A percentile compares a stretch with the other conserved stretches of the same genome.
Conservation (phyloP, 805 yeast genomes). For the Lachancea meyersii region DNA sequence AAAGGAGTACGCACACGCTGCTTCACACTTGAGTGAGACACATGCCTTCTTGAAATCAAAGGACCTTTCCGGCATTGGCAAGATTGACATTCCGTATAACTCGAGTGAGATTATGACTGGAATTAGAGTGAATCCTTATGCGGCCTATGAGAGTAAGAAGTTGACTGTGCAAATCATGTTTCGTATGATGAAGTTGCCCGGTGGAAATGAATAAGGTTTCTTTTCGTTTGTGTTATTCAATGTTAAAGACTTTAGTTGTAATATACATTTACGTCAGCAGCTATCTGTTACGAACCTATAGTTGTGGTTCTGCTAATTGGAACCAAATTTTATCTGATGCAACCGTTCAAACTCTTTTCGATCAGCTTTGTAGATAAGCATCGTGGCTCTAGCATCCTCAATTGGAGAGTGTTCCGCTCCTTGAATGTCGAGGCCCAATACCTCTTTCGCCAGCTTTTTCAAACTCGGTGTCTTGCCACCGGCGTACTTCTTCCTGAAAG, state of each 20-base stretch:
- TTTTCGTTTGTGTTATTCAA: not conserved
- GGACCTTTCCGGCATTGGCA: conserved; percentile 17
- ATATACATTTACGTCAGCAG: conserved; percentile 1
- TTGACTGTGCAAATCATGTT: conserved; percentile 18
- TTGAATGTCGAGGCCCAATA: conserved; percentile 60
- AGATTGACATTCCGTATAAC: conserved; percentile 12
- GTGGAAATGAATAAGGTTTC: not conserved
- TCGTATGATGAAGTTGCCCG: conserved; percentile 13
- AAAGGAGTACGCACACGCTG: conserved; percentile 28
- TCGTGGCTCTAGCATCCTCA: conserved; percentile 85
- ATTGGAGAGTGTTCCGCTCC: conserved; percentile 76
- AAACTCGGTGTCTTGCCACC: conserved; percentile 69
- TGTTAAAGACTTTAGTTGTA: conserved; percentile 1
- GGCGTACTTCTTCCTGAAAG: conserved; percentile 48
- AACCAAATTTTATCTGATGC: conserved; percentile 19
- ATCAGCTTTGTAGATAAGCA: conserved; percentile 64
- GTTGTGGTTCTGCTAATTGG: not conserved
- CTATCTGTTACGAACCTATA: not conserved
- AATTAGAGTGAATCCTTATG: conserved; percentile 14
- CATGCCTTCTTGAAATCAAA: conserved; percentile 21
- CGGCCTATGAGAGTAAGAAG: conserved; percentile 23
- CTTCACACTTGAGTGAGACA: conserved; percentile 18
- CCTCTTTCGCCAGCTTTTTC: conserved; percentile 54
- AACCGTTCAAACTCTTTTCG: conserved; percentile 55
- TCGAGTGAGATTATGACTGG: conserved; percentile 11